Evolutionary conservation across 306 rosid genomes (phyloP), one percentile per base, ranked within the genome.

Genomic region (Vachellia pachyceras): DNA sequence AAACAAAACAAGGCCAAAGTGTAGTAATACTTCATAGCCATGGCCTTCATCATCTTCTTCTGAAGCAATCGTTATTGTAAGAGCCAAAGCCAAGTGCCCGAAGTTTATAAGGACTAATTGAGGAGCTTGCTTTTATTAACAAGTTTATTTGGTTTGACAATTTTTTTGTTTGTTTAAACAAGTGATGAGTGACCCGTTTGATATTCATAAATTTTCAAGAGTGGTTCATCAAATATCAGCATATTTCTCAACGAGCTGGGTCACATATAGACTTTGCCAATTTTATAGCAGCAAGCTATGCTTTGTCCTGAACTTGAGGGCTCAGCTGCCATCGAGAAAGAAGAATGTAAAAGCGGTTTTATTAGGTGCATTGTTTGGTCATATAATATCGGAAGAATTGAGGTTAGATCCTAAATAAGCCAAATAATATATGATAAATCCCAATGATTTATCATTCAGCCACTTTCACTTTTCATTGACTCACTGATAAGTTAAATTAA

Each of bases 101-200:
- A 46, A 73, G 78, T 67, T 79, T 85, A 84, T 84, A 86, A 72
- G 80, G 83, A 82, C 89, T 37, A 37, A 17, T 18, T 11, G 20
- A 49, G 55, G 7, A 49, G 82, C 33, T 46, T 77, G 69, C 50
- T 57, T 79, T 52, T 67, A 84, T 82, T 42, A 68, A 85, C 83
- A 87, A 84, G 66, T 69, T 45, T 50, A 80, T 91, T 90, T 91
- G 98, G 97, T 91, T 80, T 92, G 95, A 88, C 97, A 20, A 50
- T 5, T 3, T 39, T 11, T 73, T 12, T 69, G 61, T 39, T 9
- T 60, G 12, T 52, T 23, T 41, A 20, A 14, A 36, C 13, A 72
- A 68, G 20, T 71, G 74, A 10, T 71, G 67, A 10, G 65, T 22
- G 66, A 39, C 50, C 25, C 54, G 18, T 80, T 77, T 75, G 85